Evolutionary conservation across 2,329 filamentous ascomycete genomes (phyloP).

Genomic region (Verticillium klebahnii): DNA sequence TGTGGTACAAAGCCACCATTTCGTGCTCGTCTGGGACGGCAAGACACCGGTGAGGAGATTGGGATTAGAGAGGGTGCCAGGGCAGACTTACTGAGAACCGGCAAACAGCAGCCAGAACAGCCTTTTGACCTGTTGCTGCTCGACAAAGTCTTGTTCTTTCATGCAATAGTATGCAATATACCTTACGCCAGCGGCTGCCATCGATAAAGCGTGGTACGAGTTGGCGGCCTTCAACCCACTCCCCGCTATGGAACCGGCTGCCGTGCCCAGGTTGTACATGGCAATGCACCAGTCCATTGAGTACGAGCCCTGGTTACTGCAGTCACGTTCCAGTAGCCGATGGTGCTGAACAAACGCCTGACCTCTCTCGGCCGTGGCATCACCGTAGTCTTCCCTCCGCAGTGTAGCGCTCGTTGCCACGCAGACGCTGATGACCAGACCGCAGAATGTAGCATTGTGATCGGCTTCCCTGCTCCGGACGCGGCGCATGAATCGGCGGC

Average conservation of each 20-base stretch:
- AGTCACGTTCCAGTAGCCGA: conserved; percentile 15
- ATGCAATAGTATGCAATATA: conserved; percentile 23
- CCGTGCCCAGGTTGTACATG: conserved; percentile 27
- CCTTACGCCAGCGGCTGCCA: conserved; percentile 21
- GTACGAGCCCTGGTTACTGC: conserved; percentile 13
- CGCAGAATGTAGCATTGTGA: conserved; percentile 22
- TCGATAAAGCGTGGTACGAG: background rate
- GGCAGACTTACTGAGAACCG: conserved; percentile 17
- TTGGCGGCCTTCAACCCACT: background rate
- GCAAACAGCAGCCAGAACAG: conserved; percentile 29
- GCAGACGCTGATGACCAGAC: conserved; percentile 27
- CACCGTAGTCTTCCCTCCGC: conserved; percentile 18
- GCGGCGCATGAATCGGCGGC: conserved; percentile 22
- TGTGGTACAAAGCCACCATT: too few relatives aligned
- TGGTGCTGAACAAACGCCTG: conserved; percentile 22
- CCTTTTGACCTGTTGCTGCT: conserved; percentile 26
- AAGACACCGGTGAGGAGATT: too few relatives aligned
- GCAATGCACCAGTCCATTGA: conserved; percentile 29
- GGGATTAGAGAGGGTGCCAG: background rate
- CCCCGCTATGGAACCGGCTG: conserved; percentile 8
- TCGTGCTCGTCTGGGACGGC: too few relatives aligned
- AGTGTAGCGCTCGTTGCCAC: conserved; percentile 27
- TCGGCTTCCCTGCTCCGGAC: conserved; percentile 19
- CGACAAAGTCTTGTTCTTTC: conserved; percentile 15
- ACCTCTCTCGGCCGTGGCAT: conserved; percentile 22